A percentile compares a stretch with the other conserved stretches of the same genome.
Evolutionary conservation across 2,329 filamentous ascomycete species (phyloP).

Genomic region (Ceratocystis lukuohia): DNA sequence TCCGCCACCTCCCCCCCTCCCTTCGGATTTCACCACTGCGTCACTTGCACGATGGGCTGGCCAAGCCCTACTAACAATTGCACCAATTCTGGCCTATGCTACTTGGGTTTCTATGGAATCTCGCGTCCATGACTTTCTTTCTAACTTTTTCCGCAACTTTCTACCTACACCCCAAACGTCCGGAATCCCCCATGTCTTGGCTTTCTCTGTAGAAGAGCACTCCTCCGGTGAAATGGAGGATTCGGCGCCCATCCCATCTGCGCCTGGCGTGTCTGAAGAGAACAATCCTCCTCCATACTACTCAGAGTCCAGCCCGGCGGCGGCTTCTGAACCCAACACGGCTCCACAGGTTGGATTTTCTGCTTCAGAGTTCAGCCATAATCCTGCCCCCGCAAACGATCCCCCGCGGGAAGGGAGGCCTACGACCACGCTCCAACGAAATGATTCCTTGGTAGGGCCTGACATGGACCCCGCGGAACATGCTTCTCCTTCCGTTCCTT

Average conservation of each 20-base stretch:
- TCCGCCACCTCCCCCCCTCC: conserved; percentile 32
- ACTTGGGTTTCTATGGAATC: conserved; percentile 28
- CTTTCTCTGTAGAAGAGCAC: neutral
- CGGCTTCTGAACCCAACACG: neutral
- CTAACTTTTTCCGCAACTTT: neutral
- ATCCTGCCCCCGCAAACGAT: neutral
- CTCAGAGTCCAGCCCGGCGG: neutral
- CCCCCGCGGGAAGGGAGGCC: neutral
- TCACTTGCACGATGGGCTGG: conserved; percentile 34
- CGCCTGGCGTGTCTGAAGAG: neutral
- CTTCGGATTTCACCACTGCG: conserved; percentile 28
- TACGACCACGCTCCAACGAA: neutral
- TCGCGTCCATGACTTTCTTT: neutral
- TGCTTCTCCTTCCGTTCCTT: neutral
- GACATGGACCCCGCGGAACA: neutral
- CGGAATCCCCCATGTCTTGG: neutral
- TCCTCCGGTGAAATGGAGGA: neutral
- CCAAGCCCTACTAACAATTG: conserved; percentile 30
- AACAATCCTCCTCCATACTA: neutral
- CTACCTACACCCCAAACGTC: conserved; percentile 9
- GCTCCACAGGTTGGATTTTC: no score
- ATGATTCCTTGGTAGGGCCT: neutral
- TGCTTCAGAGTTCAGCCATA: neutral
- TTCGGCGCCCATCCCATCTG: neutral
- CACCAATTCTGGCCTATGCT: conserved; percentile 37